Percentiles rank a stretch among this genome's conserved stretches.
Conservation (phyloP, 495 filamentous ascomycete genomes). For the Penicillium salamii region DNA sequence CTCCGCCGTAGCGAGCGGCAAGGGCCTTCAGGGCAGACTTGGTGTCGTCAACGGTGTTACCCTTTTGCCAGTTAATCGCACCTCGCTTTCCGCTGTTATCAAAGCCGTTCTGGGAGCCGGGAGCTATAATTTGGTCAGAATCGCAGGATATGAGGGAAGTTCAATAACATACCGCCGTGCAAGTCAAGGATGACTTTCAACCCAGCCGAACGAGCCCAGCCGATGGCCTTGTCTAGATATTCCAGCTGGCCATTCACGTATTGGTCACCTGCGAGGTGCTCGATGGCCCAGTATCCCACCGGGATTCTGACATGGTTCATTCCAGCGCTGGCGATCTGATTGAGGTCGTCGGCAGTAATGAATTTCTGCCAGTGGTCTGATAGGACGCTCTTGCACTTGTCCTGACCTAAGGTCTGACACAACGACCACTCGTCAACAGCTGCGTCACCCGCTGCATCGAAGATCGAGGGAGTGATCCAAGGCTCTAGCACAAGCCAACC, state of each 20-base stretch:
- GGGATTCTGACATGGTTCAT: slow-evolving; percentile 78
- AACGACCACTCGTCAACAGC: slow-evolving; percentile 66
- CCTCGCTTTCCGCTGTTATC: slow-evolving; percentile 71
- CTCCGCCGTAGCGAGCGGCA: slow-evolving; percentile 54
- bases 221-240: slow-evolving; percentile 62
- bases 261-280: slow-evolving; percentile 57
- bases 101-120: slow-evolving; percentile 79
- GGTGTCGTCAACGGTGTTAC: slow-evolving; percentile 54
- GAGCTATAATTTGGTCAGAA: slow-evolving; percentile 45
- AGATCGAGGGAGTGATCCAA: slow-evolving; percentile 68
- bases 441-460: slow-evolving; percentile 43
- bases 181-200: slow-evolving; percentile 70
- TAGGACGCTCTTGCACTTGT: slow-evolving; percentile 46
- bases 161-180: slow-evolving; percentile 56
- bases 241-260: slow-evolving; percentile 71
- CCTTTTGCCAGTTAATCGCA: slow-evolving; percentile 60
- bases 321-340: slow-evolving; percentile 60
- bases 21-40: slow-evolving; percentile 57
- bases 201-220: slow-evolving; percentile 62
- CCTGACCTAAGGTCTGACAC: slow-evolving; percentile 47
- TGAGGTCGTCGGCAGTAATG: slow-evolving; percentile 67
- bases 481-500: slow-evolving; percentile 59
- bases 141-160: no score
- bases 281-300: slow-evolving; percentile 74
- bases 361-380: slow-evolving; percentile 59